Base-by-base conservation (phyloP, 345 rosid genomes). In the Carallia pectinifolia region DNA sequence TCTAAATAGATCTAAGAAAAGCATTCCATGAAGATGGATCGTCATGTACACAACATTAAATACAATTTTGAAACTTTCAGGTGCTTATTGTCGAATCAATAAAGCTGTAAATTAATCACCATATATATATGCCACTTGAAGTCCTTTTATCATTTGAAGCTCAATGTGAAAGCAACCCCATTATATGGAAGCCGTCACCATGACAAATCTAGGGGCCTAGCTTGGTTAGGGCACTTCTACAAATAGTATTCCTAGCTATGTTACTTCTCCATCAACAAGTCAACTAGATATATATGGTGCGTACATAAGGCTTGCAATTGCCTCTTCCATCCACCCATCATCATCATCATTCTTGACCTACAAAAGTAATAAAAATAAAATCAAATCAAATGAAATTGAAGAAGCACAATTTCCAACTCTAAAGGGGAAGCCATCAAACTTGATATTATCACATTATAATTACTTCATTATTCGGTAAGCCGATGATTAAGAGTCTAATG, bases 271-370 rank as follows among this genome's bases (percentile, higher is more conserved):
- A 44, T 4, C 39, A 2, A 40, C 30, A 34, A 30, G 58, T 72
- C 80, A 81, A n/a, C 81, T 79, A 31, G 81, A 31, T n/a, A 81
- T 71, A 66, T 81, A 78, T 19, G 95, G 98, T 44, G 75, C 73
- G 76, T 84, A 81, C 77, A 89, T 81, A 5, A 90, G 78, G 80
- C 83, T 84, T 58, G 93, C 88, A 83, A 88, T 82, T 47, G 93
- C 93, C 71, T 88, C 93, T 74, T 88, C 88, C 74, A 90, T 76
- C 98, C 98, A 93, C 37, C 81, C 90, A 8, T 90, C 88, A 7
- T 67, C 76, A 18, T 87, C 89, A 27, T 81, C 82, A 2, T 81
- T 83, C 76, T 86, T 87, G 54, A 84, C 85, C 94, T 84, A 83
- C 80, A 59, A 50, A 9, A 55, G 60, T 8, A 23, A 44, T 12